A percentile compares a stretch with the other conserved stretches of the same genome.
These are phyloP conservation scores for Cercospora sp. DNA, from an alignment of 2,329 filamentous ascomycete species.

Conservation along the genomic window DNA sequence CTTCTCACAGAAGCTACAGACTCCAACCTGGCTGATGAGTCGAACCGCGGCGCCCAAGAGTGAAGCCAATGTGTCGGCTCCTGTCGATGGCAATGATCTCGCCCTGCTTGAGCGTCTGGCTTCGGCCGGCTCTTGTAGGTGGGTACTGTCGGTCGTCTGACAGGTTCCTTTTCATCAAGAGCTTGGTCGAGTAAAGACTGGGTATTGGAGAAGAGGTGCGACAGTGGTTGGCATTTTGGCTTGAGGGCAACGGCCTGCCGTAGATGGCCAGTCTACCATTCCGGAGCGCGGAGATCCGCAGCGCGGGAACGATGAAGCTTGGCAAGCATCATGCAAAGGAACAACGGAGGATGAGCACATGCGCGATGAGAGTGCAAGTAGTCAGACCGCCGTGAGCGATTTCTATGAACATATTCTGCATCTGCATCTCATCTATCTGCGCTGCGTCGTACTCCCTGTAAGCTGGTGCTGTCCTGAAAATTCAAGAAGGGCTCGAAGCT, in stretches of 20 bases:
- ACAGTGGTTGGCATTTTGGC: no score
- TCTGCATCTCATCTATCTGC: background rate
- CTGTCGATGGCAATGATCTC: constrained; percentile 39
- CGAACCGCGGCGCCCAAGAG: constrained; percentile 39
- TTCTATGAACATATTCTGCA: background rate
- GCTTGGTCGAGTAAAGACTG: constrained; percentile 46
- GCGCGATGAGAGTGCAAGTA: no score
- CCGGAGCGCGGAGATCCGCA: no score
- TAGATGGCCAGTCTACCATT: no score
- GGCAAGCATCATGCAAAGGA: background rate
- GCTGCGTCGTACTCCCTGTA: background rate
- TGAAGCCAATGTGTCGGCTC: constrained; percentile 36
- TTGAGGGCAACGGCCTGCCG: no score
- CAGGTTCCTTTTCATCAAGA: constrained; percentile 38
- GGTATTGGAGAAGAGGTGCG: constrained; percentile 26
- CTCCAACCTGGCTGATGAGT: constrained; percentile 40
- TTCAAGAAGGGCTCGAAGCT: background rate
- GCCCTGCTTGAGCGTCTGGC: constrained; percentile 35
- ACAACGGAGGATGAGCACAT: background rate
- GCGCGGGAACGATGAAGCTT: background rate
- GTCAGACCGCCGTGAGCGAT: no score
- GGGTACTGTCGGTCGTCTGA: constrained; percentile 40
- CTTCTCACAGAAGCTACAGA: constrained; percentile 79
- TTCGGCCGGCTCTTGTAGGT: constrained; percentile 38
- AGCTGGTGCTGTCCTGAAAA: background rate